Evolutionary conservation across 139 green algal genomes (phyloP).

Genomic region (Chlamydomonas asymmetrica): DNA sequence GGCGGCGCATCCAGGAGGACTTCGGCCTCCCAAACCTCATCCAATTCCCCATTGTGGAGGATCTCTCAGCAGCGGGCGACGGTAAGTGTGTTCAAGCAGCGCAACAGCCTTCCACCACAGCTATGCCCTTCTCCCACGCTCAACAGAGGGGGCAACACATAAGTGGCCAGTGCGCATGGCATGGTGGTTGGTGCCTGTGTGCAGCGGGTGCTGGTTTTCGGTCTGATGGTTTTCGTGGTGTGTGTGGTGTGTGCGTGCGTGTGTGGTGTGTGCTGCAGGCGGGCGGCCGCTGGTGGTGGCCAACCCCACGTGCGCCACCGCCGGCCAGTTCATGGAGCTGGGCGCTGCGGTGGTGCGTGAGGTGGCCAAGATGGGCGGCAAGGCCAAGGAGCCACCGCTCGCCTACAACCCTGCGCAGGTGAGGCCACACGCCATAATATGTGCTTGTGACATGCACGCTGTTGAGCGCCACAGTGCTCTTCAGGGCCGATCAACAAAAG

Average conservation of each 20-base stretch:
- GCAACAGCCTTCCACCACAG: too few relatives aligned
- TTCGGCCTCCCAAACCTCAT: constrained; percentile 95
- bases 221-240: too few relatives aligned
- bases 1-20: constrained; percentile 77
- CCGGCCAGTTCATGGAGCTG: constrained; percentile 80
- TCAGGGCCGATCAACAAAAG: too few relatives aligned
- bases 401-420: too few relatives aligned
- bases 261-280: constrained; percentile 38
- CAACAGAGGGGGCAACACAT: too few relatives aligned
- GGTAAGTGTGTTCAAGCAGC: constrained; percentile 59
- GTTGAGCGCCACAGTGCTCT: too few relatives aligned
- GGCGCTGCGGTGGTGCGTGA: constrained; percentile 92
- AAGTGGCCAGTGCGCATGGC: too few relatives aligned
- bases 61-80: constrained; percentile 90
- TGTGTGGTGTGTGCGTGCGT: neutral
- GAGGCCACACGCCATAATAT: too few relatives aligned
- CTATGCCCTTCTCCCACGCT: too few relatives aligned
- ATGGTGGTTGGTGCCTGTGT: too few relatives aligned
- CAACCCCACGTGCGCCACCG: constrained; percentile 69
- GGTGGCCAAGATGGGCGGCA: constrained; percentile 75
- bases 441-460: too few relatives aligned
- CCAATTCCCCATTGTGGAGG: constrained; percentile 88
- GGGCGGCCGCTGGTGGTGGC: constrained; percentile 87
- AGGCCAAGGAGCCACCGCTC: constrained; percentile 53
- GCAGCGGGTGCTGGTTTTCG: too few relatives aligned